Conservation (phyloP, 2,329 filamentous ascomycete genomes). For the Cordyceps cateniannulata region DNA sequence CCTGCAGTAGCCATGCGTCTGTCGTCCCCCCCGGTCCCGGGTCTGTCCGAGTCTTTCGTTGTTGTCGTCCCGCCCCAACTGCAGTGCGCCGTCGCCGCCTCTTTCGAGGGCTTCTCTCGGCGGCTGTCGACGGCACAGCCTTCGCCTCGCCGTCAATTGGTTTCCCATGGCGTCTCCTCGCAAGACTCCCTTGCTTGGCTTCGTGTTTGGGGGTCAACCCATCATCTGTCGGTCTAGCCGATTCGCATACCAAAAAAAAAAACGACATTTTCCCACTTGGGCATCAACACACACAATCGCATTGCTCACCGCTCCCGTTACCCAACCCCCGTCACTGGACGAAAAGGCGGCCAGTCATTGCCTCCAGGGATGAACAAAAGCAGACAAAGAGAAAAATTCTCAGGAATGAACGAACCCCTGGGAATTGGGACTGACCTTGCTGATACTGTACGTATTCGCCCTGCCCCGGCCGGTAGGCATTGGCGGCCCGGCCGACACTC, state of each 20-base stretch:
- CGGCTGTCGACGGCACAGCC: neutral
- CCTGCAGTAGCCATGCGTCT: neutral
- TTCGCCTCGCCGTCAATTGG: neutral
- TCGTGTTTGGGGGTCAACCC: no score
- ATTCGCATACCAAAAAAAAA: neutral
- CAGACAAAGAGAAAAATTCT: slow-evolving; percentile 5
- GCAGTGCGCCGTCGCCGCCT: neutral
- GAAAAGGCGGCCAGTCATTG: neutral
- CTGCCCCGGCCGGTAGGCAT: slow-evolving; percentile 25
- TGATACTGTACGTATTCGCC: slow-evolving; percentile 36
- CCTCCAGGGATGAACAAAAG: neutral
- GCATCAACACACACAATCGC: neutral
- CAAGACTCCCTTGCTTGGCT: neutral
- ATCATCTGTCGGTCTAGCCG: neutral
- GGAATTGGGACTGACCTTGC: slow-evolving; percentile 26
- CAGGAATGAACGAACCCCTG: neutral
- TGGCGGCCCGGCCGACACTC: slow-evolving; percentile 30
- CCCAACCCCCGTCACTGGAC: slow-evolving; percentile 4
- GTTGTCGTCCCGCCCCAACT: neutral
- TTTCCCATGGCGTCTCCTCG: neutral
- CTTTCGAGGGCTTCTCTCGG: neutral
- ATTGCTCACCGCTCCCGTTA: neutral
- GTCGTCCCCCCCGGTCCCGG: neutral
- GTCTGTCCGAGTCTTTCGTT: slow-evolving; percentile 9
- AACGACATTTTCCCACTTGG: slow-evolving; percentile 1